Evolutionary conservation across 148 eudicot species (phyloP).

Genomic region (Nyssa sinensis): DNA sequence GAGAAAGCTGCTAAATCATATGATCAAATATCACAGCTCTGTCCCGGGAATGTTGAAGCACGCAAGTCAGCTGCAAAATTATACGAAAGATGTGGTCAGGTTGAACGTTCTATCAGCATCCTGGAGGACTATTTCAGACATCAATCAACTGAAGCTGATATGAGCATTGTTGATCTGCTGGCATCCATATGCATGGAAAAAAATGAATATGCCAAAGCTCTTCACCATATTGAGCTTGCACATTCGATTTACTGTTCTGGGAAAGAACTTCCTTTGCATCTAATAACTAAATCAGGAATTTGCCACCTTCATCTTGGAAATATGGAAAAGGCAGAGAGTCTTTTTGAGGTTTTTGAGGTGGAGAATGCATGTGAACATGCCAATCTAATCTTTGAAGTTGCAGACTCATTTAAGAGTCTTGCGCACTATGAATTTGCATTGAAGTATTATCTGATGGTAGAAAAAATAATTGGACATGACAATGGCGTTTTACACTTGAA

Average conservation of each 20-base stretch:
- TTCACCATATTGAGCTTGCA: slow-evolving; percentile 40
- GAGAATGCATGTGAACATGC: slow-evolving; percentile 23
- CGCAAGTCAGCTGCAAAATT: slow-evolving; percentile 23
- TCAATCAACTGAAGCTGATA: slow-evolving; percentile 34
- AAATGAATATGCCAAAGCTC: slow-evolving; percentile 34
- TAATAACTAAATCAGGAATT: slow-evolving; percentile 45
- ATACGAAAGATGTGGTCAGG: slow-evolving; percentile 34
- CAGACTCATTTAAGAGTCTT: slow-evolving; percentile 36
- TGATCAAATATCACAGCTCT: not conserved
- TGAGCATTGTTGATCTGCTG: slow-evolving; percentile 34
- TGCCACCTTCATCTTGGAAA: slow-evolving; percentile 44
- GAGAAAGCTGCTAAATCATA: slow-evolving; percentile 8
- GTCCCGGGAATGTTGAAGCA: not conserved
- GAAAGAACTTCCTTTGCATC: slow-evolving; percentile 29
- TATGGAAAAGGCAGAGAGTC: slow-evolving; percentile 48
- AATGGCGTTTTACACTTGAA: slow-evolving; percentile 33
- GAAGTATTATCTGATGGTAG: slow-evolving; percentile 47
- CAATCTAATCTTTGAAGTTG: slow-evolving; percentile 41
- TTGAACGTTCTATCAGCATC: slow-evolving; percentile 30
- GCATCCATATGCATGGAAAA: slow-evolving; percentile 37
- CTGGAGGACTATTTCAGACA: slow-evolving; percentile 41
- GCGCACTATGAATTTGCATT: slow-evolving; percentile 43
- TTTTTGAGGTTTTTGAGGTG: slow-evolving; percentile 36
- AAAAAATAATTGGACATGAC: slow-evolving; percentile 21
- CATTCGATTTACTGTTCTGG: slow-evolving; percentile 19